Conservation (phyloP, 129 eudicot genomes). For the Dittrichia graveolens region DNA sequence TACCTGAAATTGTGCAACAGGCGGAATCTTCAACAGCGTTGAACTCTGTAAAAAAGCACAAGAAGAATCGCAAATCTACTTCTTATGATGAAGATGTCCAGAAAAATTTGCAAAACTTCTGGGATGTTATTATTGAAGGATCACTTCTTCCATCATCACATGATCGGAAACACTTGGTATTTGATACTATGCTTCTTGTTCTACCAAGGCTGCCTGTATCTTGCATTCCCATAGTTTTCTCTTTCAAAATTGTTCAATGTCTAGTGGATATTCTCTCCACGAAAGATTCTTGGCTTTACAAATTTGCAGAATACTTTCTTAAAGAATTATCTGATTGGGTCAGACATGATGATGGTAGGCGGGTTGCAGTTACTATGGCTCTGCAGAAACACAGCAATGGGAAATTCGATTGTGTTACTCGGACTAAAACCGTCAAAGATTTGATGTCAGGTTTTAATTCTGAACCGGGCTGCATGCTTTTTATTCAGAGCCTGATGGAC, state of each 20-base stretch:
- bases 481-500: constrained; percentile 63
- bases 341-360: constrained; percentile 59
- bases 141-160: constrained; percentile 83
- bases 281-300: constrained; percentile 81
- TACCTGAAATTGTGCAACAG: constrained; percentile 60
- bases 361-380: constrained; percentile 76
- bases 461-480: constrained; percentile 75
- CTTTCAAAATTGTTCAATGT: constrained; percentile 81
- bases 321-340: constrained; percentile 78
- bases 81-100: constrained; percentile 71
- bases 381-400: constrained; percentile 89
- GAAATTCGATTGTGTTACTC: constrained; percentile 76
- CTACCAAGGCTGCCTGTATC: constrained; percentile 86
- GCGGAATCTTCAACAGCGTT: constrained; percentile 53
- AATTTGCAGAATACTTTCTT: constrained; percentile 66
- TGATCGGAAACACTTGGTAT: constrained; percentile 92
- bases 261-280: constrained; percentile 82
- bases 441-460: constrained; percentile 76
- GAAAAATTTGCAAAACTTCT: constrained; percentile 61
- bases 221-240: constrained; percentile 59
- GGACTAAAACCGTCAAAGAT: constrained; percentile 76
- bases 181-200: constrained; percentile 74
- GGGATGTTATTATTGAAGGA: constrained; percentile 75
- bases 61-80: constrained; percentile 68
- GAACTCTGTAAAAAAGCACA: constrained; percentile 69